Conservation (phyloP, 2,329 filamentous ascomycete genomes). For the Juglanconis sp. region DNA sequence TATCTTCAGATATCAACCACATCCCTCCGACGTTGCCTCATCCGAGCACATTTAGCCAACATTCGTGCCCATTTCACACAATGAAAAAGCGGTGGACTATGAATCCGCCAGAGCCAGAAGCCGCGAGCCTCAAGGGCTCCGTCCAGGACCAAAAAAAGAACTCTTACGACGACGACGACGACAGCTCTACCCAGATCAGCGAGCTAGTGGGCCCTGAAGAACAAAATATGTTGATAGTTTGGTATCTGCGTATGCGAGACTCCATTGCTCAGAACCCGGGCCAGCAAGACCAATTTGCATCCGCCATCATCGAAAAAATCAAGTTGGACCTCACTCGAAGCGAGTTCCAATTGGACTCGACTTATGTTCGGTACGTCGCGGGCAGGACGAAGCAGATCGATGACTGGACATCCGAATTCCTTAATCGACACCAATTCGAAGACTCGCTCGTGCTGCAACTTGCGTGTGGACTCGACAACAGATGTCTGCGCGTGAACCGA, state of each 20-base stretch:
- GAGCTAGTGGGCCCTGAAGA: slow-evolving; percentile 4
- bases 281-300: slow-evolving; percentile 19
- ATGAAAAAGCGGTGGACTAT: not conserved
- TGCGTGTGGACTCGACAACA: slow-evolving; percentile 24
- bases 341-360: slow-evolving; percentile 17
- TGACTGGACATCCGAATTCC: slow-evolving; percentile 22
- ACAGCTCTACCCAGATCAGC: not conserved
- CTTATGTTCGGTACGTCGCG: slow-evolving; percentile 20
- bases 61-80: not conserved
- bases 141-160: not conserved
- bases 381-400: slow-evolving; percentile 21
- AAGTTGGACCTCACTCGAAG: slow-evolving; percentile 19
- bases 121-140: not conserved
- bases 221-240: not conserved
- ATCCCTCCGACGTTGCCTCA: not conserved
- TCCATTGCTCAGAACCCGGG: slow-evolving; percentile 13
- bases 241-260: slow-evolving; percentile 10
- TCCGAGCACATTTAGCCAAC: not conserved
- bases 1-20: not conserved
- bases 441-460: slow-evolving; percentile 24
- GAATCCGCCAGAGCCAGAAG: not conserved
- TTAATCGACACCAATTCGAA: slow-evolving; percentile 19
- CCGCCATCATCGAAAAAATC: slow-evolving; percentile 20
- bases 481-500: slow-evolving; percentile 18
- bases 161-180: not conserved